Conservation (phyloP, 176 grass and related monocot species). For the Oropetium thomaeum region DNA sequence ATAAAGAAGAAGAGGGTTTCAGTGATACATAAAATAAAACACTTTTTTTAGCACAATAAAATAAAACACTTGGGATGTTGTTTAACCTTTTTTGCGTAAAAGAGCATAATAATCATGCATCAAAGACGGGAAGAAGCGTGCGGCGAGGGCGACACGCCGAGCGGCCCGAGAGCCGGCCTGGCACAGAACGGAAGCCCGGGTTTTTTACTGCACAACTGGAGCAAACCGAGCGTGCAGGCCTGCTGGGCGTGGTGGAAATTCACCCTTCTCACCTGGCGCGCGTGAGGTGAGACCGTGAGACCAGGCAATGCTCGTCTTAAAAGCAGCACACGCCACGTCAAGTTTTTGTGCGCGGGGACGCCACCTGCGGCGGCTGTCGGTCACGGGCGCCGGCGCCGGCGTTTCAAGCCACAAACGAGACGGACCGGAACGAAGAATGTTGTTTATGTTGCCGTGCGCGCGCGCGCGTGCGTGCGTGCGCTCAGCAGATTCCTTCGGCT, state of each 20-base stretch:
- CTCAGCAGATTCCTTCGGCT: background rate
- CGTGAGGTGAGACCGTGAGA: background rate
- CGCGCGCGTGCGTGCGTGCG: background rate
- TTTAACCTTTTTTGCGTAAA: too few relatives aligned
- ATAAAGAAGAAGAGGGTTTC: background rate
- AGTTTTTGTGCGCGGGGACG: background rate
- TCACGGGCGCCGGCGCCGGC: slow-evolving; percentile 26
- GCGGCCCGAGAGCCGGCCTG: too few relatives aligned
- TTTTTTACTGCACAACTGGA: background rate
- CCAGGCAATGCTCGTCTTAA: background rate
- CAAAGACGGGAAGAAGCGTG: background rate
- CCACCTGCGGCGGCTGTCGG: slow-evolving; percentile 21
- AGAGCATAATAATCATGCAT: too few relatives aligned
- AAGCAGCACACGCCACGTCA: slow-evolving; percentile 24
- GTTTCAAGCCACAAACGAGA: slow-evolving; percentile 8
- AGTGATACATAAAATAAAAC: too few relatives aligned
- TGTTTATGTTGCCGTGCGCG: slow-evolving; percentile 4
- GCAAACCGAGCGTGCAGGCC: background rate
- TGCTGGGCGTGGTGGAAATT: too few relatives aligned
- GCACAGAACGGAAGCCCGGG: too few relatives aligned
- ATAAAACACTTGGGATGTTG: too few relatives aligned
- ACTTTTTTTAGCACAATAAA: too few relatives aligned
- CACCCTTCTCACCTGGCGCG: background rate
- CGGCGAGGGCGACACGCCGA: background rate
- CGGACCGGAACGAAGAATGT: background rate